Evolutionary conservation across 495 filamentous ascomycete species (phyloP), one percentile per base, ranked within the genome.

Genomic region (Aspergillus coremiiformis): DNA sequence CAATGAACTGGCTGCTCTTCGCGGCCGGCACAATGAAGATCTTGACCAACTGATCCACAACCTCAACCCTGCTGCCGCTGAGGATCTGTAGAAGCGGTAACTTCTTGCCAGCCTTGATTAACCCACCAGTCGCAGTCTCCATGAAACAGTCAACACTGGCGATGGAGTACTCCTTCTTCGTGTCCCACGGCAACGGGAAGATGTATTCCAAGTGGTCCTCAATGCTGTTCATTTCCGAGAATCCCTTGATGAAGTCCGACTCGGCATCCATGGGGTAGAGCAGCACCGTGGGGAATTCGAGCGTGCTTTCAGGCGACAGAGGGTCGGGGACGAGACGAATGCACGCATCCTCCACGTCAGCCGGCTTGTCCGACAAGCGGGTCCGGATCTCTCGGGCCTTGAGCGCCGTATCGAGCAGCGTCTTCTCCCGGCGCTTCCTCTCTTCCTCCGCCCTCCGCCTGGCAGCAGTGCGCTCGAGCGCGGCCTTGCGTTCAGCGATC

Each of bases 51-150:
- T 87, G 86, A 75, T 98, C 93, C 41, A 94, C 80, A 22, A 97
- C 76, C 69, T 93, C 89, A 4, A 91, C 80, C 57, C 87, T 90
- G n/a, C 86, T 84, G 12, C 76, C 69, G n/a, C 73, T 72, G 52
- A 97, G 68, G 47, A 87, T 78, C 71, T 90, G 85, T 54, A 88
- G 60, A 54, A 96, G 62, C 19, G 81, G 72, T 48, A 89, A 69
- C 63, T 90, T 94, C 78, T 84, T 89, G n/a, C 93, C 92, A 0
- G 87, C 84, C 69, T 94, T 96, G 51, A 92, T 77, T 57, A 98
- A 59, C 10, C 93, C 94, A 0, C 91, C 90, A 0, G 74, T 70
- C 14, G 72, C 62, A 1, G 89, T 97, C 72, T 96, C 87, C 77
- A 91, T 86, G 63, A 85, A 98, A 57, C 86, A 91, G 58, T 96